Base-by-base conservation (phyloP, 2,329 filamentous ascomycete genomes). In the Hypoxylon sp. region DNA sequence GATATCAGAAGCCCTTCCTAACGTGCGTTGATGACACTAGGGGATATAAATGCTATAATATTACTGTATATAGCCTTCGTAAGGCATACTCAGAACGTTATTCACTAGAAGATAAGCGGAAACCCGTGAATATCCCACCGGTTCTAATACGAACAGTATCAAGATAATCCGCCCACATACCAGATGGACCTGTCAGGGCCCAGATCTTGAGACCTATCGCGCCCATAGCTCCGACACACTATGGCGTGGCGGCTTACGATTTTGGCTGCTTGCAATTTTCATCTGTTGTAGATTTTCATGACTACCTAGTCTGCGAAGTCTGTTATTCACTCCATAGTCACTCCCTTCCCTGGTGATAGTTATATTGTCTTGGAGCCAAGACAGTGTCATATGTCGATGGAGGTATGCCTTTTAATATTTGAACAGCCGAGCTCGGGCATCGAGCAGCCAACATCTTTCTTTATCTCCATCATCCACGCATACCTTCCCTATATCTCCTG, bases 161-260 rank as follows among this genome's bases (percentile, higher is more conserved):
- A n/a, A n/a, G n/a, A n/a, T n/a, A n/a, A n/a, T n/a, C n/a, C n/a
- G n/a, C n/a, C n/a, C n/a, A n/a, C n/a, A n/a, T n/a, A n/a, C n/a
- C n/a, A n/a, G n/a, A n/a, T n/a, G n/a, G n/a, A n/a, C n/a, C n/a
- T n/a, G n/a, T n/a, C n/a, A n/a, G n/a, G n/a, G n/a, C n/a, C n/a
- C n/a, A n/a, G n/a, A n/a, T n/a, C n/a, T n/a, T n/a, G n/a, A n/a
- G n/a, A n/a, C n/a, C n/a, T n/a, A n/a, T 20, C 39, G 17, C 11
- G 39, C 17, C 39, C 39, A 43, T 17, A 22, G 34, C 32, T 32
- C 24, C 13, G 46, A 50, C 32, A 13, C 46, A 44, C 34, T 7
- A 41, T 34, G 54, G 28, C 34, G n/a, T 22, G 10, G 22, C 34
- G 30, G 11, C 34, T 57, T 46, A 17, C 28, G 46, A 50, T n/a